Base-by-base conservation (phyloP, 2,329 filamentous ascomycete genomes). In the Pestalotiopsis sp. region DNA sequence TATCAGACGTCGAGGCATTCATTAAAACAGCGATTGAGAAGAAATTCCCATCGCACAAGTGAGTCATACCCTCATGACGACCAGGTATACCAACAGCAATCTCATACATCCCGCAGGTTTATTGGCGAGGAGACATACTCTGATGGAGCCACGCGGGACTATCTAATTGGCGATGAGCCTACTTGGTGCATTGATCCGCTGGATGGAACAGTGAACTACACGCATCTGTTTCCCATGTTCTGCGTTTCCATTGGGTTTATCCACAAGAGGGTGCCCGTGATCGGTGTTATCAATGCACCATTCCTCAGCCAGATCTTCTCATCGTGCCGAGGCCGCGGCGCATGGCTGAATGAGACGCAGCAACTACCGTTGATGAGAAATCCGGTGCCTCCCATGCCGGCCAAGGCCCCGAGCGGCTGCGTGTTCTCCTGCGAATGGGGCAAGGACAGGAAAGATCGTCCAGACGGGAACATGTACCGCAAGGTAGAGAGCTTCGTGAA, bases 191-290 rank as follows among this genome's bases (percentile, higher is more conserved):
- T 94, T 56, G 92, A 95, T 78, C 92, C 92, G 11, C 85, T 94
- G 36, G 92, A 94, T 75, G 92, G 91, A 82, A 94, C 92, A 3
- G 91, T 94, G 69, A 94, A 94, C 82, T 94, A 92, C 81, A 93
- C 92, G 38, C 92, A 94, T 78, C 85, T 93, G 5, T 93, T 93
- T 76, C 91, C 91, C 69, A 93, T 93, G 90, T 94, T 93, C 81
- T 94, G 92, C 78, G 90, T 94, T 58, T 93, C 90, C 45, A 93
- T 94, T 74, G 92, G 86, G 63, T 90, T 94, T 75, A 83, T 91
- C 27, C 75, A 92, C 67, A 79, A 86, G 20, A 84, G 86, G 6
- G 79, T 82, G 36, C 90, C 92, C 2, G 79, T 90, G 2, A 87
- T 94, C 64, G 92, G 92, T 23, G 87, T 93, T 60, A 90, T 94